These are phyloP conservation scores for Rhinocladiella similis DNA, from an alignment of 2,329 filamentous ascomycete genomes.

Conservation along the genomic window DNA sequence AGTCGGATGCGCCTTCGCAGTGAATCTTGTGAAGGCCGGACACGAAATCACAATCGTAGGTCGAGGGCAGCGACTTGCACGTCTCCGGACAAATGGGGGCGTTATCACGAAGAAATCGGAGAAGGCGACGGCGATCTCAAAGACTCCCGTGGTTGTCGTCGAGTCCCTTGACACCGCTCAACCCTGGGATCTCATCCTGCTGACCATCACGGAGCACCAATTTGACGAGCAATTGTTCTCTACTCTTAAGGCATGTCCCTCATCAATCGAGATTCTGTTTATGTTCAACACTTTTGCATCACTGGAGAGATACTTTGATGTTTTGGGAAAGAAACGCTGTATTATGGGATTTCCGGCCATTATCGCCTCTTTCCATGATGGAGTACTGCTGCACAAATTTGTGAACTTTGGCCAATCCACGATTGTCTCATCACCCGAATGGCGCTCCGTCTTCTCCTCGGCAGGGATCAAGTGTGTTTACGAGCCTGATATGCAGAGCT, in stretches of 20 bases:
- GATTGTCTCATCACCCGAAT: slow-evolving; percentile 14
- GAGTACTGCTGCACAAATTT: slow-evolving; percentile 8
- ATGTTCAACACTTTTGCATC: slow-evolving; percentile 16
- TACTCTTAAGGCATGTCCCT: slow-evolving; percentile 11
- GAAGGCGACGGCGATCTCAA: slow-evolving; percentile 7
- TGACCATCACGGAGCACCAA: slow-evolving; percentile 9
- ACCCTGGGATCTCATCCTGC: slow-evolving; percentile 11
- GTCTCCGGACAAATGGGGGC: slow-evolving; percentile 5
- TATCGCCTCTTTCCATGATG: slow-evolving; percentile 6
- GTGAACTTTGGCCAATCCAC: slow-evolving; percentile 6
- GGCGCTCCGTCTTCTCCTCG: slow-evolving; percentile 13
- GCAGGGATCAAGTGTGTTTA: slow-evolving; percentile 12
- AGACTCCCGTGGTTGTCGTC: slow-evolving; percentile 9
- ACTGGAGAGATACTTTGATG: slow-evolving; percentile 9
- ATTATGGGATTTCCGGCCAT: slow-evolving; percentile 13
- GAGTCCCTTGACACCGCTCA: slow-evolving; percentile 9
- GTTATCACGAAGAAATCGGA: slow-evolving; percentile 11
- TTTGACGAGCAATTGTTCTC: slow-evolving; percentile 13
- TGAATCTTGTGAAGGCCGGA: slow-evolving; percentile 13
- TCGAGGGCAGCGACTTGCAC: slow-evolving; percentile 10
- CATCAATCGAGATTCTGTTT: slow-evolving; percentile 9
- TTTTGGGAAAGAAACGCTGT: slow-evolving; percentile 11
- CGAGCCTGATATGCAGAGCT: slow-evolving; percentile 17
- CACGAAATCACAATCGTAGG: slow-evolving; percentile 13
- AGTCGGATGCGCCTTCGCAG: slow-evolving; percentile 9